These are phyloP conservation scores for Suhomyces sp. DNA, from an alignment of 805 yeast genomes.

Conservation along the genomic window DNA sequence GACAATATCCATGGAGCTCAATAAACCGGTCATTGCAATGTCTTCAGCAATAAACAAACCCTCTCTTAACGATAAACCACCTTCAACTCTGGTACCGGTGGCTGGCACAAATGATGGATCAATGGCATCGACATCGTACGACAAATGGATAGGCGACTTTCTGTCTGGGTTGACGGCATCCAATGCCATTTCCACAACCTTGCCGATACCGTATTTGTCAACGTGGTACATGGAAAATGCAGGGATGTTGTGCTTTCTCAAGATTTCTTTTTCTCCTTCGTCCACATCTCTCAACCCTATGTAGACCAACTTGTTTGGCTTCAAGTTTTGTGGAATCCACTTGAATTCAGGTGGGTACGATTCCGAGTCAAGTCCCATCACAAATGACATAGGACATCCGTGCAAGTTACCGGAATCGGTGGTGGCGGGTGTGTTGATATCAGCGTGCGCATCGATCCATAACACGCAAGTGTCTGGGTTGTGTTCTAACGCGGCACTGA, in stretches of 20 bases:
- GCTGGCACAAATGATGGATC: constrained; percentile 95
- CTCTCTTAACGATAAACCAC: constrained; percentile 92
- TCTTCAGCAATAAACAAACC: constrained; percentile 92
- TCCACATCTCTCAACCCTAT: constrained; percentile 95
- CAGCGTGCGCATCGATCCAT: constrained; percentile 99
- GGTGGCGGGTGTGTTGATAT: constrained; percentile 82
- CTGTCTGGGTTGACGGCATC: constrained; percentile 69
- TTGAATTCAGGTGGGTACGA: constrained; percentile 68
- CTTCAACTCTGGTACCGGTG: constrained; percentile 96
- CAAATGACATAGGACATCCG: constrained; percentile 93
- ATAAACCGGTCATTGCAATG: constrained; percentile 83
- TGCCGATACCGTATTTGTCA: constrained; percentile 88
- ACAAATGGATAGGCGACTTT: constrained; percentile 73
- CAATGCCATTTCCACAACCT: constrained; percentile 89
- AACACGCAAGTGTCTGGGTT: constrained; percentile 85
- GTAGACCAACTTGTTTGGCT: constrained; percentile 74
- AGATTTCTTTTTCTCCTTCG: constrained; percentile 72
- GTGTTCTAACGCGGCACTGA: constrained; percentile 73
- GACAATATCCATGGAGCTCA: constrained; percentile 85
- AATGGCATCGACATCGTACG: constrained; percentile 95
- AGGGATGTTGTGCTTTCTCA: constrained; percentile 67
- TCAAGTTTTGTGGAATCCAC: constrained; percentile 76
- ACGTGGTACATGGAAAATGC: constrained; percentile 96
- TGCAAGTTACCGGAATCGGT: constrained; percentile 89
- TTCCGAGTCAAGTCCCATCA: constrained; percentile 73